Evolutionary conservation across 805 yeast species (phyloP), one percentile per base, ranked within the genome.

Genomic region (Metschnikowia orientalis): DNA sequence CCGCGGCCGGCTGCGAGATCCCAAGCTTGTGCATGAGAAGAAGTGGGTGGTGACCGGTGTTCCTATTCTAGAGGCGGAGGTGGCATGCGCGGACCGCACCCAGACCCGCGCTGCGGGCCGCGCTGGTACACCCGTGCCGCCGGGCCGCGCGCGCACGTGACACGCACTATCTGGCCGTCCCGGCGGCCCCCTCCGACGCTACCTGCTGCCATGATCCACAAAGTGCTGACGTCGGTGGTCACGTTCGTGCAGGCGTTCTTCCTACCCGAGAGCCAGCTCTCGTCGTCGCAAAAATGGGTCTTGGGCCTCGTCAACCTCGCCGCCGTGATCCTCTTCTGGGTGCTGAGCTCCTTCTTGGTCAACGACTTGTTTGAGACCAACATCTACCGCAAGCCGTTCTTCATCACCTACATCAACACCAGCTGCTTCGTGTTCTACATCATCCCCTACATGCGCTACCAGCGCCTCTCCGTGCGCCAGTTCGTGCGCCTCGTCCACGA

Each of bases 331-430:
- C 55, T 84, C 1, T 71, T 87, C 15, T 90, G 98, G 98, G 97
- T 92, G 8, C 61, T 82, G 22, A 86, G 95, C 4, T 85, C 95
- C 4, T 90, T 88, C 47, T 57, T 90, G 28, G 81, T 92, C 22
- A 88, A 85, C 56, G 79, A 77, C 26, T 64, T 86, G 24, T 82
- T 86, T 47, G 87, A 79, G 45, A 70, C 73, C 28, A 75, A 71
- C 37, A 62, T 70, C 17, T 92, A 87, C 56, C 61, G 87, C 29
- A 92, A 92, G 59, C 98, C 98, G 11, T 89, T 87, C 53, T 74
- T 89, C 41, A 84, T 92, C 46, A 92, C 98, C 2, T 92, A 90
- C 62, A 58, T 90, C 47, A 92, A 89, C 61, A 89, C 97, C 0
- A 79, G 87, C 1, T 75, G 92, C 4, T 92, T 92, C 56, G 68